phyloP scores from a whole-genome alignment of 441 rosid species.

The Isatis lusitanica region DNA sequence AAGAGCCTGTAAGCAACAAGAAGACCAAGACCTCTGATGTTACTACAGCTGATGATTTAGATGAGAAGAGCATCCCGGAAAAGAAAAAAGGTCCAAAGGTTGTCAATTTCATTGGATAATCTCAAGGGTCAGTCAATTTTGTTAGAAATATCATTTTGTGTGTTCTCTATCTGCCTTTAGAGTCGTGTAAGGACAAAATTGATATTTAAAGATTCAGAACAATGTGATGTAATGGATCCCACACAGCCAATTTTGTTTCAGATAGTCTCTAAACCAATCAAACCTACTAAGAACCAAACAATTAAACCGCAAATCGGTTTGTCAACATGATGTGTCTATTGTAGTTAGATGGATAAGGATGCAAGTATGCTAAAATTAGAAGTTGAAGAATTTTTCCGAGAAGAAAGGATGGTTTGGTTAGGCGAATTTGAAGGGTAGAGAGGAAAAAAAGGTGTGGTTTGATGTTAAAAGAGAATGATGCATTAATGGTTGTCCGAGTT shows the following conservation, averaged over 20 bases:
- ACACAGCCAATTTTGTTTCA: not conserved
- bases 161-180: not conserved
- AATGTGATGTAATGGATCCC: constrained; percentile 13
- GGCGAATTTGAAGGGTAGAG: constrained; percentile 26
- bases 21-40: constrained; percentile 34
- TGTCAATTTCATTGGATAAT: constrained; percentile 60
- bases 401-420: constrained; percentile 27
- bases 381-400: not conserved
- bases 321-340: not conserved
- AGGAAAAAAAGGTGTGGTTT: constrained; percentile 20
- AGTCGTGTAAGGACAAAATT: not conserved
- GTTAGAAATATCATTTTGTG: constrained; percentile 5
- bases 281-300: not conserved
- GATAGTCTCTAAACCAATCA: not conserved
- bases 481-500: constrained; percentile 37
- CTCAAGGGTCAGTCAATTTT: constrained; percentile 23
- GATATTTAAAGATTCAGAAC: not conserved
- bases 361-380: constrained; percentile 23
- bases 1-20: constrained; percentile 33
- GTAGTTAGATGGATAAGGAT: not conserved
- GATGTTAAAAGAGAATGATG: constrained; percentile 1
- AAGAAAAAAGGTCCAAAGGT: constrained; percentile 71
- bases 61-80: constrained; percentile 39
- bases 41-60: constrained; percentile 18
- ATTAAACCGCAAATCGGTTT: not conserved